Conservation (phyloP, 1,284 basidiomycete genomes). For the Agaricales sp. region DNA sequence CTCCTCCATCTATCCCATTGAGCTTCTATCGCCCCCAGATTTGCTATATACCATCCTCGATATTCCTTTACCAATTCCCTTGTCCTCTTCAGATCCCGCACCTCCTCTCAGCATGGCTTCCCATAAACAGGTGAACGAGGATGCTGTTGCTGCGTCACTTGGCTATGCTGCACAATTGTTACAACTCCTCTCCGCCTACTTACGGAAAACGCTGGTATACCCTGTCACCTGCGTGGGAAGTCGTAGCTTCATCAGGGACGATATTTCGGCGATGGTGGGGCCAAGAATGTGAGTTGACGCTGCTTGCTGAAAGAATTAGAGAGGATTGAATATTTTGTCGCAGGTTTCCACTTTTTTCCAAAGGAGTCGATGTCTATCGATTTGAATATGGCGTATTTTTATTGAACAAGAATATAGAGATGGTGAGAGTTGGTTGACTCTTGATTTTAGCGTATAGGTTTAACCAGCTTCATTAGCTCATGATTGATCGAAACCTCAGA, state of each 20-base stretch:
- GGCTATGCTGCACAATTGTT: conserved; percentile 84
- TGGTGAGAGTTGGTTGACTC: conserved; percentile 40
- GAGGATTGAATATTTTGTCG: conserved; percentile 10
- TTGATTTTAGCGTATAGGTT: conserved; percentile 12
- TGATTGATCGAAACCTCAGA: conserved; percentile 80
- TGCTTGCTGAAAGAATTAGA: conserved; percentile 3
- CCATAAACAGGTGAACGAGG: conserved; percentile 71
- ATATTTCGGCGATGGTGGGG: conserved; percentile 88
- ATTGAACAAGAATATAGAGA: conserved; percentile 95
- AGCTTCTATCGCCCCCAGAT: conserved; percentile 70
- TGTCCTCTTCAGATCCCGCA: conserved; percentile 66
- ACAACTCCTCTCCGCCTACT: conserved; percentile 71
- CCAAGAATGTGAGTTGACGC: conserved; percentile 71
- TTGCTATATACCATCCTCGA: conserved; percentile 78
- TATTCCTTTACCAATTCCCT: conserved; percentile 79
- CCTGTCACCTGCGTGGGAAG: conserved; percentile 86
- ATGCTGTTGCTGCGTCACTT: conserved; percentile 74
- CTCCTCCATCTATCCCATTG: conserved; percentile 80
- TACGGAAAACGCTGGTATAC: conserved; percentile 73
- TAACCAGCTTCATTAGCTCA: conserved; percentile 46
- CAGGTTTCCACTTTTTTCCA: conserved; percentile 91
- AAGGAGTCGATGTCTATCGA: conserved; percentile 90
- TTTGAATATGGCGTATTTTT: conserved; percentile 98
- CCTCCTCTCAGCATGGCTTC: conserved; percentile 67
- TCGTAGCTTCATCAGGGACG: conserved; percentile 80